Evolutionary conservation across 768 basidiomycete genomes (phyloP).

Genomic region (Suillus fuscotomentosus): DNA sequence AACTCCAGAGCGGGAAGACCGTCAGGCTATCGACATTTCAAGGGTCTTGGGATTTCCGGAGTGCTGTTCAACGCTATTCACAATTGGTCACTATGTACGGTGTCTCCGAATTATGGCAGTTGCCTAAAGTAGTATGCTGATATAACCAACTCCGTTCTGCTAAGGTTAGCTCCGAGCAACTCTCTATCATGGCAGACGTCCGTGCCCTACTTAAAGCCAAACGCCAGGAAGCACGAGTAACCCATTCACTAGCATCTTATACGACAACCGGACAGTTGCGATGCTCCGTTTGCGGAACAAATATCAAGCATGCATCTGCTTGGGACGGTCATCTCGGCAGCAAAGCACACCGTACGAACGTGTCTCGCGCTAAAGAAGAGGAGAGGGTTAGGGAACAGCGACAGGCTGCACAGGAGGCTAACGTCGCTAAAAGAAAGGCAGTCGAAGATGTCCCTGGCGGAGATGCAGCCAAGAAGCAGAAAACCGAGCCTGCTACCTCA

Average conservation of each 20-base stretch:
- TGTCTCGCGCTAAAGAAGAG: slow-evolving; percentile 56
- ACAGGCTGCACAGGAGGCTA: slow-evolving; percentile 34
- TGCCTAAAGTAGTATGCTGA: neutral
- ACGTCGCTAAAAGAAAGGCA: slow-evolving; percentile 33
- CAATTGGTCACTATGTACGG: no score
- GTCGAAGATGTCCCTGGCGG: slow-evolving; percentile 24
- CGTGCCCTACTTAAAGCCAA: slow-evolving; percentile 84
- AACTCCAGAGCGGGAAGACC: no score
- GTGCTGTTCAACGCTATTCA: no score
- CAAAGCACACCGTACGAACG: slow-evolving; percentile 72
- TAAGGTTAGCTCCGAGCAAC: neutral
- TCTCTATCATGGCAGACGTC: slow-evolving; percentile 63
- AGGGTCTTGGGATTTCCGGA: no score
- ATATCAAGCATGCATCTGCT: slow-evolving; percentile 75
- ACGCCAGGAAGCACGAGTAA: slow-evolving; percentile 68
- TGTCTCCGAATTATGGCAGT: no score
- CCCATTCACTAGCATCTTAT: slow-evolving; percentile 75
- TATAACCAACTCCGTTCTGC: neutral
- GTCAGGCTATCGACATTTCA: no score
- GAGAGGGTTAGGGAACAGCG: slow-evolving; percentile 42
- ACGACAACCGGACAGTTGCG: slow-evolving; percentile 62
- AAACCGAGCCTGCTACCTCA: slow-evolving; percentile 13
- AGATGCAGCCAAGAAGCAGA: slow-evolving; percentile 33
- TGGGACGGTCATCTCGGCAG: slow-evolving; percentile 88
- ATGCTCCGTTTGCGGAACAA: slow-evolving; percentile 60